A percentile compares a stretch with the other conserved stretches of the same genome.
Conservation (phyloP, 2,329 filamentous ascomycete species). For the Orbilia ellipsospora region DNA sequence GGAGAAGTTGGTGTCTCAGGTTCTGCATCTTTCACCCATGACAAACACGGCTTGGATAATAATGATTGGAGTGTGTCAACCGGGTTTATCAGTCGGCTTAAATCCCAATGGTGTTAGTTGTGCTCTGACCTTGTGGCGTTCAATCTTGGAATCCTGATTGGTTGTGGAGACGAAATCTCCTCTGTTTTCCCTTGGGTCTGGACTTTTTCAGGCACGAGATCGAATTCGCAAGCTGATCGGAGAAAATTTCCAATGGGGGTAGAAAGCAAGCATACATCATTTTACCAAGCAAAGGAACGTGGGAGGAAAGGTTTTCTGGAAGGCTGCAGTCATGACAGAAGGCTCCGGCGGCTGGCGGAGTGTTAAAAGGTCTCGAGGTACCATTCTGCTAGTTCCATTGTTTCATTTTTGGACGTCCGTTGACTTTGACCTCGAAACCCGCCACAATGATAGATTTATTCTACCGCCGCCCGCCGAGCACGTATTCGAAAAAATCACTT, state of each 20-base stretch:
- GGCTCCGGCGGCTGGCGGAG: no score
- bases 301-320: no score
- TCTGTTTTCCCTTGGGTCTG: not conserved
- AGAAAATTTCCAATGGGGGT: not conserved
- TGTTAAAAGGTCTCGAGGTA: not conserved
- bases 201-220: no score
- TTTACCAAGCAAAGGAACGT: no score
- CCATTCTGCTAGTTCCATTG: not conserved
- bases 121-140: constrained; percentile 42
- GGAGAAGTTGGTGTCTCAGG: constrained; percentile 13
- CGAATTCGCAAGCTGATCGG: not conserved
- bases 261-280: no score
- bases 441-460: constrained; percentile 44
- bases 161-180: constrained; percentile 24
- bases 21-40: constrained; percentile 9
- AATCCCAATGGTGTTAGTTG: constrained; percentile 24
- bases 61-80: constrained; percentile 7
- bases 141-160: constrained; percentile 14
- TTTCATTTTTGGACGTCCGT: not conserved
- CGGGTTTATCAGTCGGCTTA: constrained; percentile 21
- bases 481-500: constrained; percentile 28
- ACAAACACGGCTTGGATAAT: constrained; percentile 28
- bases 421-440: not conserved
- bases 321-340: no score
- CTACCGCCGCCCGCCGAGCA: constrained; percentile 43